These are phyloP conservation scores for Aurantiochytrium sp. DNA, from an alignment of 108 stramenopile species.

Conservation along the genomic window DNA sequence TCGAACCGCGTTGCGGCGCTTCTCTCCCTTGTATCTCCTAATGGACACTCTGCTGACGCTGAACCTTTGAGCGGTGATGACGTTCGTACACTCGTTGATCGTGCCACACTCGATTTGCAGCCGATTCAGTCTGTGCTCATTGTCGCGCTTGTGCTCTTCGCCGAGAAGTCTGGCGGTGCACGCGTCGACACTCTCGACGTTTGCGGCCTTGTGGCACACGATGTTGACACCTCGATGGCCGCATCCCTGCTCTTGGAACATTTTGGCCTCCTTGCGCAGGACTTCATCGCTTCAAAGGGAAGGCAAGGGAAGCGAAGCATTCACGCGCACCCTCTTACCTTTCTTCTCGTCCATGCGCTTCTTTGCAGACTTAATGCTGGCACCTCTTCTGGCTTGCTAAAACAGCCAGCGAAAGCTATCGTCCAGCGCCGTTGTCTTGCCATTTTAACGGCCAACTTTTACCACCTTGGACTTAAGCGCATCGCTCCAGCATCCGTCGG, in stretches of 20 bases:
- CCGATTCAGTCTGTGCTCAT: not conserved
- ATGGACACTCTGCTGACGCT: not conserved
- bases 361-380: not conserved
- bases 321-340: not conserved
- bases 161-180: not conserved
- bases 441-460: not conserved
- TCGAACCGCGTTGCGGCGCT: not conserved
- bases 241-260: not conserved
- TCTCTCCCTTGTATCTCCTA: not conserved
- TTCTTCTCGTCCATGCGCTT: not conserved
- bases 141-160: not conserved
- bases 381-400: no score
- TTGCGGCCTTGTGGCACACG: not conserved
- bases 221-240: not conserved
- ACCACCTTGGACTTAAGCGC: not conserved
- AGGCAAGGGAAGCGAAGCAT: not conserved
- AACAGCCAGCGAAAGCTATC: not conserved
- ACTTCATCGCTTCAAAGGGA: not conserved
- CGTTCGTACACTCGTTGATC: not conserved
- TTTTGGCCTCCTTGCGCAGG: not conserved
- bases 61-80: not conserved
- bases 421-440: not conserved
- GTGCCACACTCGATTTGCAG: not conserved
- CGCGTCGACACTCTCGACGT: not conserved
- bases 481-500: not conserved